Conservation (phyloP, 2,329 filamentous ascomycete genomes). For the Zymoseptoria ardabiliae region DNA sequence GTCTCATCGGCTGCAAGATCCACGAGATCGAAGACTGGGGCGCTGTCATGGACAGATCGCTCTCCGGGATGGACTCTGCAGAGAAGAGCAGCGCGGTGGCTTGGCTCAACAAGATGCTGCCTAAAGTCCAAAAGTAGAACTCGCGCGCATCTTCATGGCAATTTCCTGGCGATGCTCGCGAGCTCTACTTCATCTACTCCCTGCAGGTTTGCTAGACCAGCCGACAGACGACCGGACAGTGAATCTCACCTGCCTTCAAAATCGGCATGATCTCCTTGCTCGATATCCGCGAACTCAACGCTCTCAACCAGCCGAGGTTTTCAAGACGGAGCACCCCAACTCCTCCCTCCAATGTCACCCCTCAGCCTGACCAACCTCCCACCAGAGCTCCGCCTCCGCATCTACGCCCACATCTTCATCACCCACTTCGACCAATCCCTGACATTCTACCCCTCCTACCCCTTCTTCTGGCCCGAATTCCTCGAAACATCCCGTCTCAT, state of each 20-base stretch:
- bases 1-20: conserved; percentile 34
- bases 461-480: background rate
- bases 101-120: conserved; percentile 22
- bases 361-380: conserved; percentile 13
- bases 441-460: background rate
- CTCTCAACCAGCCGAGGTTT: too few relatives aligned
- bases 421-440: background rate
- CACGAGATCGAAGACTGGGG: conserved; percentile 39
- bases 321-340: background rate
- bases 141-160: background rate
- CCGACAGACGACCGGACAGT: background rate
- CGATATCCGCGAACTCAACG: too few relatives aligned
- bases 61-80: background rate
- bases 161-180: background rate
- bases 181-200: background rate
- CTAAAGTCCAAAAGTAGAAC: conserved; percentile 4
- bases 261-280: background rate
- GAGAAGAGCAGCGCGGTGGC: conserved; percentile 5
- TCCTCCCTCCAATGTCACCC: background rate
- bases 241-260: background rate
- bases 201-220: background rate
- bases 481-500: conserved; percentile 1
- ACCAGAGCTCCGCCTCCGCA: conserved; percentile 9
- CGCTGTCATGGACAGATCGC: background rate
- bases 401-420: conserved; percentile 8